phyloP scores from a whole-genome alignment of 2,329 filamentous ascomycete genomes.

The Pseudogymnoascus sp. region DNA sequence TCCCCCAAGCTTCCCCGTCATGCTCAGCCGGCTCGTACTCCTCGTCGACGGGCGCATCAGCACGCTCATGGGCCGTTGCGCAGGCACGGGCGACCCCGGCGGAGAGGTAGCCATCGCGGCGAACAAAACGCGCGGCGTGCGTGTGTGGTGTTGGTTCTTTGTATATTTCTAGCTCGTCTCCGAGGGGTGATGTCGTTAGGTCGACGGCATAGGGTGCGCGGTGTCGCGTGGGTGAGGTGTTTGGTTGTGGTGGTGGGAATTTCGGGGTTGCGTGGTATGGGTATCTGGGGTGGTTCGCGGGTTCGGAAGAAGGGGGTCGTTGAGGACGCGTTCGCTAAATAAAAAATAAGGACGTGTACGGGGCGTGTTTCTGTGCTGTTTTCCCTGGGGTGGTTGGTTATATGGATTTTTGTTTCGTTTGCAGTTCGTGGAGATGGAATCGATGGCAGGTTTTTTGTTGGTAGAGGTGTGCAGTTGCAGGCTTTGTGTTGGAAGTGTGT shows the following conservation, averaged over 20 bases:
- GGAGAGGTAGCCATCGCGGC: slow-evolving; percentile 58
- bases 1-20: slow-evolving; percentile 54
- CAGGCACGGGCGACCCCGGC: slow-evolving; percentile 55
- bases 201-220: not conserved
- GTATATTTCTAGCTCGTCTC: not conserved
- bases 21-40: slow-evolving; percentile 80
- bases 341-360: not conserved
- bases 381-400: not conserved
- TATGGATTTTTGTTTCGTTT: not conserved
- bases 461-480: too few species aligned
- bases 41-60: slow-evolving; percentile 66
- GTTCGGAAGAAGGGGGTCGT: not conserved
- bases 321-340: not conserved
- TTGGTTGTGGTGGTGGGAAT: not conserved
- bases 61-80: slow-evolving; percentile 68
- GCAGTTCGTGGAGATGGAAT: not conserved
- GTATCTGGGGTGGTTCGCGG: not conserved
- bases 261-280: not conserved
- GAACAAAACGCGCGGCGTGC: not conserved
- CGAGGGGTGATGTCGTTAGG: not conserved
- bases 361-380: not conserved
- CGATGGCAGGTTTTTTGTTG: not conserved
- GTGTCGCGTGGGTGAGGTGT: not conserved
- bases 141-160: slow-evolving; percentile 22
- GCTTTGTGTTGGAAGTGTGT: not conserved